Evolutionary conservation across 179 eudicot genomes (phyloP).

Genomic region (Sideroxylon spinosum): DNA sequence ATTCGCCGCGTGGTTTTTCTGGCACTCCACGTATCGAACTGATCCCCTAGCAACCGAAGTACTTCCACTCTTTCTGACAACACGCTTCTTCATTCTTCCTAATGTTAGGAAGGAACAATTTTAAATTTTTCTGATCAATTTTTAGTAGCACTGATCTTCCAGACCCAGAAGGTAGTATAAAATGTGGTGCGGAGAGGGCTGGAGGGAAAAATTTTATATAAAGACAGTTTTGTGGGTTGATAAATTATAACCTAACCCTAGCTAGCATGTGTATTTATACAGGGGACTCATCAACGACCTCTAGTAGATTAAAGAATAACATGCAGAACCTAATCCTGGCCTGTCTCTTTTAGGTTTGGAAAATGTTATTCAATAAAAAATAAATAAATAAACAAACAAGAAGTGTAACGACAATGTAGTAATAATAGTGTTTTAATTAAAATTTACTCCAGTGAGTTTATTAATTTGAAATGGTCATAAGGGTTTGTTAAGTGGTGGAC

Average conservation of each 20-base stretch:
- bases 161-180: background rate
- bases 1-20: slow-evolving; percentile 62
- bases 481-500: too few relatives aligned
- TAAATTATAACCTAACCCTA: slow-evolving; percentile 9
- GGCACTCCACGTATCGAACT: slow-evolving; percentile 53
- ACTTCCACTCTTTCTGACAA: slow-evolving; percentile 14
- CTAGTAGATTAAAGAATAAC: background rate
- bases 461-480: too few relatives aligned
- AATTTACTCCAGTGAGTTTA: too few relatives aligned
- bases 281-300: background rate
- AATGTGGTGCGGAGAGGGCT: background rate
- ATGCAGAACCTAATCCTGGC: slow-evolving; percentile 2
- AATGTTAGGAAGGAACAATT: background rate
- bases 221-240: background rate
- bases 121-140: background rate
- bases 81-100: slow-evolving; percentile 27
- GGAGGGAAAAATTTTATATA: background rate
- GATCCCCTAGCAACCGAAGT: slow-evolving; percentile 3
- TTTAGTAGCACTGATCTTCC: background rate
- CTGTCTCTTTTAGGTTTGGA: background rate
- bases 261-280: slow-evolving; percentile 10
- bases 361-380: too few relatives aligned
- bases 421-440: too few relatives aligned
- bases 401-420: too few relatives aligned
- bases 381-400: too few relatives aligned